These are phyloP conservation scores for Talaromyces sp. DNA, from an alignment of 2,329 filamentous ascomycete genomes.

Conservation along the genomic window DNA sequence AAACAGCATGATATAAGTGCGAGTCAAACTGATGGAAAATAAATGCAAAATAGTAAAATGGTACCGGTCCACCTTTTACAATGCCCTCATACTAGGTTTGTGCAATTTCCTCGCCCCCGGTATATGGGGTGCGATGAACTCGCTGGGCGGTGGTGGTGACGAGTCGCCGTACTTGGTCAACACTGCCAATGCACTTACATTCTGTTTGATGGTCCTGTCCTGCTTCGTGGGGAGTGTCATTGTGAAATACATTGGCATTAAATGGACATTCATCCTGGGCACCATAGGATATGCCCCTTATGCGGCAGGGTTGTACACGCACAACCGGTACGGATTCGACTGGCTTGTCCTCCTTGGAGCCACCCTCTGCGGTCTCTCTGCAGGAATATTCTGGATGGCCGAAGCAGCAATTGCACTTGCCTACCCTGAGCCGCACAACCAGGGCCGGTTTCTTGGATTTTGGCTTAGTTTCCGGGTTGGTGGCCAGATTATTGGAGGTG, in stretches of 20 bases:
- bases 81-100: constrained; percentile 64
- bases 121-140: constrained; percentile 71
- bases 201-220: constrained; percentile 67
- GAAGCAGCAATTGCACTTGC: constrained; percentile 68
- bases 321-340: constrained; percentile 63
- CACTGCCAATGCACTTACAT: constrained; percentile 64
- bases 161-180: constrained; percentile 63
- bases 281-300: constrained; percentile 68
- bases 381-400: constrained; percentile 70
- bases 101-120: constrained; percentile 67
- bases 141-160: constrained; percentile 63
- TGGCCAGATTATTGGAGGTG: constrained; percentile 66
- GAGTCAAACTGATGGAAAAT: background rate
- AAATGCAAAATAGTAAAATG: constrained; percentile 51
- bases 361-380: constrained; percentile 63
- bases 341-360: constrained; percentile 67
- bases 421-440: constrained; percentile 66
- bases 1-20: background rate
- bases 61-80: constrained; percentile 68
- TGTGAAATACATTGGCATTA: constrained; percentile 65
- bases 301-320: constrained; percentile 65
- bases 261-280: constrained; percentile 64
- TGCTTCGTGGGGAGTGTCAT: constrained; percentile 61
- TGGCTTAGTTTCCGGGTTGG: constrained; percentile 60
- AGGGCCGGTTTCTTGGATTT: constrained; percentile 60